Evolutionary conservation across 164 flowering plant genomes (phyloP), one percentile per base, ranked within the genome.

Genomic region (Piper betle): DNA sequence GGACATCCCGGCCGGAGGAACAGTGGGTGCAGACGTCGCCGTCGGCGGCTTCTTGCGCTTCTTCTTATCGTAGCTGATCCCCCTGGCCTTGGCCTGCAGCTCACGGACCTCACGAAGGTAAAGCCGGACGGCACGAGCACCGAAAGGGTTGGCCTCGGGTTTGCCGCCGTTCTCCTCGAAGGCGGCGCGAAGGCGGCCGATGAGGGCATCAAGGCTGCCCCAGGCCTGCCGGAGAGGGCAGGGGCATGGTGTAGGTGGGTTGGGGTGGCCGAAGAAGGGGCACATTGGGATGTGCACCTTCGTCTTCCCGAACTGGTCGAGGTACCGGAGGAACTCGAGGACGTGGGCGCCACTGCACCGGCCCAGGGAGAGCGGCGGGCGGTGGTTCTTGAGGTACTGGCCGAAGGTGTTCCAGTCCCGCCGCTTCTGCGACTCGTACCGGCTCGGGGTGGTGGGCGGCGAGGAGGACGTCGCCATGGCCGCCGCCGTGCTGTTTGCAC

Each of bases 211-310:
- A 5, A 86, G 93, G 80, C 86, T 81, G 19, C 93, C 90, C 94
- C 94, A 86, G 37, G 94, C 94, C 53, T 86, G 94, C 42, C 90
- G 86, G 46, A 87, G 88, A 0, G 95, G 95, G 70, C 94, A 87
- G 12, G 94, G 86, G 75, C 94, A 87, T 0, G 94, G 88, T 2
- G 82, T 86, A 0, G 94, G 90, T 0, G 94, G 90, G 65, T 77
- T 80, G 0, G 94, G 87, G 70, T 77, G 85, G 39, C 94, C 90
- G 58, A 74, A 84, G 79, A 84, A 87, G 48, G 95, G 95, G 77
- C 91, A 87, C 57, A 81, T 77, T 42, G 78, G 80, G 54, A 69
- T 76, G 73, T 87, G 95, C 62, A 87, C 87, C 62, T 87, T 87
- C 61, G 93, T 86, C 64, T 86, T 86, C 4, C 93, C 89, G 62